A percentile compares a stretch with the other conserved stretches of the same genome.
Conservation (phyloP, 2,329 filamentous ascomycete genomes). For the Mycosphaerella sp. region DNA sequence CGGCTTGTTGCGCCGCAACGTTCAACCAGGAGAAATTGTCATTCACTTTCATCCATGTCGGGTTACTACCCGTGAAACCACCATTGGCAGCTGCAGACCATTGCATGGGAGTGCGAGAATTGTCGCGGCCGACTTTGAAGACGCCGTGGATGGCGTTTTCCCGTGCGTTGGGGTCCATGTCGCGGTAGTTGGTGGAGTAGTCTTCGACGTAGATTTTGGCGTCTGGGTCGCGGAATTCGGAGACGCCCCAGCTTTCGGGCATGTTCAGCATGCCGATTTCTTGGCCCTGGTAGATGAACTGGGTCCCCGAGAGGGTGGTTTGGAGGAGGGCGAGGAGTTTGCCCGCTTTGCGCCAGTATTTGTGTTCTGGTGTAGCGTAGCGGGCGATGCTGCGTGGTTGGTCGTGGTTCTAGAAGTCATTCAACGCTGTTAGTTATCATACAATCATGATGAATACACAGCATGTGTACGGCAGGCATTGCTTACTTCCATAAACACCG, state of each 20-base stretch:
- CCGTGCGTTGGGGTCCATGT: constrained; percentile 23
- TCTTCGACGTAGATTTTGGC: constrained; percentile 39
- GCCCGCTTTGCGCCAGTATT: constrained; percentile 44
- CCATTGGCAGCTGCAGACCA: constrained; percentile 57
- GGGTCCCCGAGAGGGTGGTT: constrained; percentile 54
- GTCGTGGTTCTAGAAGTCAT: constrained; percentile 48
- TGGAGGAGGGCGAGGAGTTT: constrained; percentile 57
- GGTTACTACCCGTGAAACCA: constrained; percentile 54
- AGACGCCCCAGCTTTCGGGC: constrained; percentile 49
- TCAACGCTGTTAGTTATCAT: neutral
- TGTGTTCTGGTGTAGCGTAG: constrained; percentile 26
- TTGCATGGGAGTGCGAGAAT: constrained; percentile 65
- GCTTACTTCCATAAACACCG: constrained; percentile 56
- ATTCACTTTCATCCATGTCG: constrained; percentile 66
- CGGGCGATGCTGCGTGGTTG: constrained; percentile 53
- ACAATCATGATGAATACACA: neutral
- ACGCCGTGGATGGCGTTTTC: constrained; percentile 42
- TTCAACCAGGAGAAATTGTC: constrained; percentile 59
- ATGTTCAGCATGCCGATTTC: constrained; percentile 63
- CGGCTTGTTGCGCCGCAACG: constrained; percentile 48
- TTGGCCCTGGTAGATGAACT: constrained; percentile 64
- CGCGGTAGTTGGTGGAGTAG: constrained; percentile 59
- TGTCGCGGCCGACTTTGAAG: constrained; percentile 60
- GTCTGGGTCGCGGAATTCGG: constrained; percentile 21
- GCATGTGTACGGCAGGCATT: neutral